phyloP scores from a whole-genome alignment of 805 yeast genomes.

The Metschnikowia colocasiae region DNA sequence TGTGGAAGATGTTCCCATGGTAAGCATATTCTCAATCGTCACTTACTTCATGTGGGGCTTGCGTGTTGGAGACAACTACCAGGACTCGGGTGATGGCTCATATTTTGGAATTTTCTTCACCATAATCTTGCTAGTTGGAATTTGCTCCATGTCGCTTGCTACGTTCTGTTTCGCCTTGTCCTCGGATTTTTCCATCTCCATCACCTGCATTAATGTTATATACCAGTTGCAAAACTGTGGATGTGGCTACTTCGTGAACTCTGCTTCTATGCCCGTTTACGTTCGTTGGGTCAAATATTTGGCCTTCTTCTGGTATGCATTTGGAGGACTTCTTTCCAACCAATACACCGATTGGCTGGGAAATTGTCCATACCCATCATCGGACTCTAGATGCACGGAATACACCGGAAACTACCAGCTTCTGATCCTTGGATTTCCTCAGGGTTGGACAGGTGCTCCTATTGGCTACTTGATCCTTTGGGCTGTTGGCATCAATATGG shows the following conservation, averaged over 20 bases:
- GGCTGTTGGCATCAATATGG: constrained; percentile 49
- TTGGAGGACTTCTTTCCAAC: constrained; percentile 64
- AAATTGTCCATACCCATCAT: constrained; percentile 49
- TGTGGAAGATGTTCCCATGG: constrained; percentile 65
- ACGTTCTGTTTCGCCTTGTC: constrained; percentile 51
- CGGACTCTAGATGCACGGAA: constrained; percentile 30
- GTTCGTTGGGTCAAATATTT: constrained; percentile 81
- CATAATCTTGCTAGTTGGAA: constrained; percentile 51
- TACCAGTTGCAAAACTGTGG: constrained; percentile 74
- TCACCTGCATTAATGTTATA: constrained; percentile 57
- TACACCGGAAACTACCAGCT: constrained; percentile 56
- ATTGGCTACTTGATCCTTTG: constrained; percentile 56
- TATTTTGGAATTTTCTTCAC: constrained; percentile 62
- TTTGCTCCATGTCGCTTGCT: constrained; percentile 55
- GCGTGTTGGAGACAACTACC: constrained; percentile 25
- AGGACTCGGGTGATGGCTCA: constrained; percentile 13
- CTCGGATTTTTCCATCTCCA: constrained; percentile 58
- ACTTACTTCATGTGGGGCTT: constrained; percentile 80
- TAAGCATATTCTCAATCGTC: constrained; percentile 54
- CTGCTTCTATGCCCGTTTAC: constrained; percentile 73
- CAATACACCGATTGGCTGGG: constrained; percentile 63
- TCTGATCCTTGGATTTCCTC: constrained; percentile 54
- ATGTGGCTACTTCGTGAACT: constrained; percentile 76
- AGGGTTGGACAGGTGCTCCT: constrained; percentile 65
- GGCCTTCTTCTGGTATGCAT: constrained; percentile 74